Percentiles rank a stretch among this genome's conserved stretches.
These are phyloP conservation scores for Madurella fahalii DNA, from an alignment of 2,329 filamentous ascomycete genomes.

Conservation along the genomic window DNA sequence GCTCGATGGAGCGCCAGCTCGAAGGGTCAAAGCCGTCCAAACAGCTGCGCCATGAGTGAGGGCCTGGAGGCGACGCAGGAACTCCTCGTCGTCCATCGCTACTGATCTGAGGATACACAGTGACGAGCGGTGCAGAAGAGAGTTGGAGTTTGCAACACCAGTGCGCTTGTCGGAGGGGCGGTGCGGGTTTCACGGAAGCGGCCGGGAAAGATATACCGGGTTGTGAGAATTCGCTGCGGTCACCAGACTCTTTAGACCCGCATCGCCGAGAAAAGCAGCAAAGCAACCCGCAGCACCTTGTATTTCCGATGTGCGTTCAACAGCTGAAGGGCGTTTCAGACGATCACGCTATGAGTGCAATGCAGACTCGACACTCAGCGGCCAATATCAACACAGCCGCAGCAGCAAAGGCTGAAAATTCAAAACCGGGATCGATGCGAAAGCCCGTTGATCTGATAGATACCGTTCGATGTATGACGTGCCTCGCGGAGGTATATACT, in stretches of 20 bases:
- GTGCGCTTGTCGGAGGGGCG: not conserved
- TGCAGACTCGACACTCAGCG: not conserved
- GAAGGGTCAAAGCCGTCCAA: slow-evolving; percentile 20
- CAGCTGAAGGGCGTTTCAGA: not conserved
- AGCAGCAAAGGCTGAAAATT: no score
- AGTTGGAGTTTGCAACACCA: not conserved
- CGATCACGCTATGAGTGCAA: not conserved
- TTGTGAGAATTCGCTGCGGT: not conserved
- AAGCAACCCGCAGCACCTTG: not conserved
- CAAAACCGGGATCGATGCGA: no score
- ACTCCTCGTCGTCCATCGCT: slow-evolving; percentile 17
- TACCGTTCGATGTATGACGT: no score
- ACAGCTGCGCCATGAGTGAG: slow-evolving; percentile 7
- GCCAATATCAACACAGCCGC: not conserved
- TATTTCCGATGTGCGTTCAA: not conserved
- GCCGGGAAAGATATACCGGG: not conserved
- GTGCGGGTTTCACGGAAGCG: not conserved
- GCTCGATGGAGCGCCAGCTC: slow-evolving; percentile 9
- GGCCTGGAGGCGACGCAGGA: slow-evolving; percentile 10
- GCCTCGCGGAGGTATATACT: no score
- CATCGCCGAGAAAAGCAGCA: not conserved
- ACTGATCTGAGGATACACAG: not conserved
- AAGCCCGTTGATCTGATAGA: no score
- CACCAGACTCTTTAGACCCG: not conserved
- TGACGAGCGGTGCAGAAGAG: not conserved